These are phyloP conservation scores for Copromyces sp. DNA, from an alignment of 495 filamentous ascomycete genomes.

Conservation along the genomic window DNA sequence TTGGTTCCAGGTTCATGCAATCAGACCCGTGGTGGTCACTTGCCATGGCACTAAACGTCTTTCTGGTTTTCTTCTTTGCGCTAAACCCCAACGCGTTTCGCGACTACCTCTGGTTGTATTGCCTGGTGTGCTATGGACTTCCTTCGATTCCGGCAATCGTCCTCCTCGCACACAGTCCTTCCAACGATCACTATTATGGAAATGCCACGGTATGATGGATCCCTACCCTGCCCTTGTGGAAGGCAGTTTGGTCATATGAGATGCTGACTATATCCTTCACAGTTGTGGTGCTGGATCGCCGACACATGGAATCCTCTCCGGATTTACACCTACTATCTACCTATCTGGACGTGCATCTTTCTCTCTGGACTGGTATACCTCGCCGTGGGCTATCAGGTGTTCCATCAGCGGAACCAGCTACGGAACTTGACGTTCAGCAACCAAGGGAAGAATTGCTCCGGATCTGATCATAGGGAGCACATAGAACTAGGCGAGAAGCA, in stretches of 20 bases:
- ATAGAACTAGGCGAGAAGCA: not conserved
- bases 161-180: constrained; percentile 33
- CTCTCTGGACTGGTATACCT: constrained; percentile 63
- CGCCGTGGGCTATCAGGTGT: constrained; percentile 60
- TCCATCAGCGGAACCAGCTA: constrained; percentile 45
- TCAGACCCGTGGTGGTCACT: constrained; percentile 51
- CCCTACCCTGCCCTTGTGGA: not conserved
- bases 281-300: constrained; percentile 83
- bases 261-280: not conserved
- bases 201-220: constrained; percentile 45
- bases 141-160: constrained; percentile 60
- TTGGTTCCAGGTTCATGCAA: constrained; percentile 41
- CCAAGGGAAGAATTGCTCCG: constrained; percentile 18
- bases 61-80: constrained; percentile 69
- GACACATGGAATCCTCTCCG: constrained; percentile 58
- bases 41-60: constrained; percentile 81
- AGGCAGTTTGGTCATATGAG: not conserved
- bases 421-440: constrained; percentile 37
- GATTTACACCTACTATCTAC: constrained; percentile 69
- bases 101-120: constrained; percentile 58
- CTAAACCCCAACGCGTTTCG: constrained; percentile 56
- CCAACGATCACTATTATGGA: constrained; percentile 42
- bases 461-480: constrained; percentile 9
- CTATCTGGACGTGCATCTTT: constrained; percentile 72
- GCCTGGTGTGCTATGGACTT: constrained; percentile 61